Evolutionary conservation across 148 eudicot species (phyloP), one percentile per base, ranked within the genome.

Genomic region (Agrostemma githago): DNA sequence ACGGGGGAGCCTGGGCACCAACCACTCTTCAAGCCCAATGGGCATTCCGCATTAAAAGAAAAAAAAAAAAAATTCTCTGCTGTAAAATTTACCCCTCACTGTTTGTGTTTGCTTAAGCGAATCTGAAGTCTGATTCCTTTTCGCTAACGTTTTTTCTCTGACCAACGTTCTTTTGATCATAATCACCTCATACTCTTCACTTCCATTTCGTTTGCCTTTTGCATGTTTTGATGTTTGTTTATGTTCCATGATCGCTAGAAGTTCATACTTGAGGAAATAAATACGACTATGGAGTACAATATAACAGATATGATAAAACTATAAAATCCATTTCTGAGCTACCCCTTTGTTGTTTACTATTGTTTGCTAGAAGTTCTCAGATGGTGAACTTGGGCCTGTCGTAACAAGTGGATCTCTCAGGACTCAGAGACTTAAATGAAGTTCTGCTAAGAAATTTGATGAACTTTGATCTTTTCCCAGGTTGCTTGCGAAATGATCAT

Each of bases 401-500:
- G 11, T 40, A 62, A 62, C 12, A 0, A 8, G 6, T 4, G 38
- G 68, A 39, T 39, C 11, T 64, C 68, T 64, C 16, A 16, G 44
- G 9, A 64, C 44, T 38, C 9, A 1, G 43, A n/a, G 57, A 10
- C 67, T 62, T 70, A 40, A 37, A n/a, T 38, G 34, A 42, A 20
- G 62, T 42, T 42, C 37, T 67, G 26, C 44, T 42, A 43, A 43
- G 54, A 42, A 19, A 17, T 42, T 7, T n/a, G 20, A 66, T 16
- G 48, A 66, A 62, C 12, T 7, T 62, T 26, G 41, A 26, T 15
- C 66, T 62, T 8, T 41, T 40, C 41, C 39, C 46, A 66, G 46
- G n/a, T 40, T 41, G 15, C 66, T 66, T 8, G 20, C 19, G 48
- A 66, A 20, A 67, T 66, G 72, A 71, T 39, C 68, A 71, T 64